phyloP scores from a whole-genome alignment of 1,139 yeast species.

The Candida smagusa region DNA sequence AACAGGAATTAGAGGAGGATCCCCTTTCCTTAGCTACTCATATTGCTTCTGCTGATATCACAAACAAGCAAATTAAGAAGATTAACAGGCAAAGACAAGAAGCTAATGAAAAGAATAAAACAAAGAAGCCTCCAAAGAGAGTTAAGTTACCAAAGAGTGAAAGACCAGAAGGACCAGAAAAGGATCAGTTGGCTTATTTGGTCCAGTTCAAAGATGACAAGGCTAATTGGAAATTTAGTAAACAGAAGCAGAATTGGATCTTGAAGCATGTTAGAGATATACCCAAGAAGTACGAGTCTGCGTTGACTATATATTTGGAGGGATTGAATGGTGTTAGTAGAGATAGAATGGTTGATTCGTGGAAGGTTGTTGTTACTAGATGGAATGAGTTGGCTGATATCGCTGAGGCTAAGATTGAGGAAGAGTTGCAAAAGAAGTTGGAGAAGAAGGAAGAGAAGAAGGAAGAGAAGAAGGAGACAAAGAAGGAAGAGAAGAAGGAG shows the following conservation, averaged over 20 bases:
- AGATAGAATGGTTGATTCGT: constrained; percentile 53
- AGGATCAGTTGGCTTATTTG: constrained; percentile 76
- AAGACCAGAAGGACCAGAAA: constrained; percentile 72
- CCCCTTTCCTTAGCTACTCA: constrained; percentile 40
- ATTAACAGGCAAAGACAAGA: constrained; percentile 37
- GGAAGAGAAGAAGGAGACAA: constrained; percentile 7
- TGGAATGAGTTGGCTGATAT: constrained; percentile 57
- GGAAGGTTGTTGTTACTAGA: constrained; percentile 41
- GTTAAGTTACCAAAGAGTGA: constrained; percentile 72
- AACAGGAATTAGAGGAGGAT: constrained; percentile 37
- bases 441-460: constrained; percentile 15
- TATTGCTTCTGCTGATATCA: constrained; percentile 44
- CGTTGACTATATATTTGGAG: constrained; percentile 55
- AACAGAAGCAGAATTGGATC: constrained; percentile 93
- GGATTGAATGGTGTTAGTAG: constrained; percentile 76
- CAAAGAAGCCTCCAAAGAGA: constrained; percentile 68
- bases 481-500: constrained; percentile 10
- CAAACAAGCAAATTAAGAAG: constrained; percentile 46
- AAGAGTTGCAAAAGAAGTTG: constrained; percentile 25
- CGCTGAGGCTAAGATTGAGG: constrained; percentile 37
- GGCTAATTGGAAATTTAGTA: constrained; percentile 84
- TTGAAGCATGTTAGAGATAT: constrained; percentile 61
- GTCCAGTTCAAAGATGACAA: constrained; percentile 61
- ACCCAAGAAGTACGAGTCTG: constrained; percentile 54
- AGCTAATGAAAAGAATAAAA: constrained; percentile 17